A percentile compares a stretch with the other conserved stretches of the same genome.
Conservation (phyloP, 2,329 filamentous ascomycete species). For the Polychaeton citri region DNA sequence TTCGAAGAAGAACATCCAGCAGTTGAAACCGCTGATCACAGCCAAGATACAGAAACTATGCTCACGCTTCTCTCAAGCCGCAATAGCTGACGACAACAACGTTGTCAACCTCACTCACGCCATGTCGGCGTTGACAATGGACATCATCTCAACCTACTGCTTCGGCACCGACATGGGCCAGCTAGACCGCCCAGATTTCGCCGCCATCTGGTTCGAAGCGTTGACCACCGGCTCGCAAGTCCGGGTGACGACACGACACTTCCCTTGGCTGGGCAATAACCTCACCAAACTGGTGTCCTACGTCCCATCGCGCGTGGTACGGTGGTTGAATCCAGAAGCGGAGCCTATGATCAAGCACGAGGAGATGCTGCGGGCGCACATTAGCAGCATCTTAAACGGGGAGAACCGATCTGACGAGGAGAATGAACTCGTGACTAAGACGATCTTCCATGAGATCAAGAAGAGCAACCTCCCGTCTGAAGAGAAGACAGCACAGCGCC, state of each 20-base stretch:
- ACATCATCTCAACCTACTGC: constrained; percentile 26
- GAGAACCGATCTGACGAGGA: constrained; percentile 1
- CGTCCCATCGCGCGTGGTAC: background rate
- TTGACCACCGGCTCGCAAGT: background rate
- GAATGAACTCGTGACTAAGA: background rate
- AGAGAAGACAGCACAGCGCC: constrained; percentile 21
- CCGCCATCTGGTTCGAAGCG: constrained; percentile 8
- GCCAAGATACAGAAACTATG: constrained; percentile 1
- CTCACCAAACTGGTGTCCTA: constrained; percentile 18
- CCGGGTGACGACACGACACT: constrained; percentile 17
- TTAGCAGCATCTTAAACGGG: background rate
- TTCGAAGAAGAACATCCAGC: constrained; percentile 3
- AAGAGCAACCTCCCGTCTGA: constrained; percentile 12
- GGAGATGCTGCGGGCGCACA: constrained; percentile 1
- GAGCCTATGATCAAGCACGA: constrained; percentile 1
- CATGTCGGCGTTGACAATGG: constrained; percentile 22
- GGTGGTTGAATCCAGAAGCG: background rate
- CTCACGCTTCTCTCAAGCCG: background rate
- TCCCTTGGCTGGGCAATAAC: constrained; percentile 16
- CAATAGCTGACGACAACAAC: background rate
- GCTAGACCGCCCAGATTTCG: constrained; percentile 25
- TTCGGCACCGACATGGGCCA: constrained; percentile 25
- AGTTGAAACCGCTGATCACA: constrained; percentile 2
- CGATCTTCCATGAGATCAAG: background rate
- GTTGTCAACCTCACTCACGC: constrained; percentile 17